Evolutionary conservation across 768 basidiomycete genomes (phyloP), one percentile per base, ranked within the genome.

Genomic region (Trametes maxima): DNA sequence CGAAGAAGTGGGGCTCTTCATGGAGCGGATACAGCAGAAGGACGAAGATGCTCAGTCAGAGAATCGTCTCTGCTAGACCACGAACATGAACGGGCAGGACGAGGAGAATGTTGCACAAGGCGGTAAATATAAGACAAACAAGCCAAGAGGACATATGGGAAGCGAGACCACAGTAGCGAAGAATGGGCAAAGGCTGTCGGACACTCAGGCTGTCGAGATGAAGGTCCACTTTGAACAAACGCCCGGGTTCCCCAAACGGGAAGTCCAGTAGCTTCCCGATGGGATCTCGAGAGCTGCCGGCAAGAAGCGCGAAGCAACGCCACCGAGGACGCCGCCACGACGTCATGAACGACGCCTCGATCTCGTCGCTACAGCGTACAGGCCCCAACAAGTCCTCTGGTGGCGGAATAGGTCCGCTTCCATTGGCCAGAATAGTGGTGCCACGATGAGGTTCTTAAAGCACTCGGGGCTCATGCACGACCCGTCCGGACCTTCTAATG

Each of bases 241-340:
- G 6, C 45, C 14, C 45, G 11, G 7, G 24, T 24, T 24, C 25
- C 60, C 48, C 12, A 52, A 45, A 56, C 8, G 7, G 60, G 60
- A 24, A 22, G 28, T 2, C 25, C 48, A 52, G 35, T 21, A 22
- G 55, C 60, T 52, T 62, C 60, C 60, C 60, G 60, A 62, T 62
- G 22, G 13, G n/a, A 62, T 62, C 60, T 61, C 60, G 60, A 61
- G 28, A 3, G 28, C 8, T 33, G 28, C 28, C 28, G 28, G 28
- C 28, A 33, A 33, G 28, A 33, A 33, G 28, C 8, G 28, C 8
- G 28, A 33, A 33, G 28, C 8, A 33, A 19, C 16, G 47, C 17
- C n/a, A 56, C 47, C 22, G 11, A 39, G 17, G 48, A 50, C 56
- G 33, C n/a, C 8, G 4, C n/a, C 6, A 13, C 48, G 60, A 62